These are phyloP conservation scores for Nemania serpens DNA, from an alignment of 2,329 filamentous ascomycete species.

Conservation along the genomic window DNA sequence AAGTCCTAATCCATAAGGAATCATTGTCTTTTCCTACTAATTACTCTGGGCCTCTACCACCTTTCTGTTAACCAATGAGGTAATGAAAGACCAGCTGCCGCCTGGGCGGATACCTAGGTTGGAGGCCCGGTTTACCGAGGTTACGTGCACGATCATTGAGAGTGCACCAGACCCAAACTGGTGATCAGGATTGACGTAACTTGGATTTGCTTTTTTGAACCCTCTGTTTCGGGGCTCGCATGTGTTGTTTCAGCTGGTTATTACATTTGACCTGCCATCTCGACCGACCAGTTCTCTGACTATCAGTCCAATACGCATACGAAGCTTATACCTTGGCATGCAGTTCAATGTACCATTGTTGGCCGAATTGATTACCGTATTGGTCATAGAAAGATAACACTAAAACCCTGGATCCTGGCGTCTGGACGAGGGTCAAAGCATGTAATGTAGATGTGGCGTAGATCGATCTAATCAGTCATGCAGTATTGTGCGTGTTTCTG, in stretches of 20 bases:
- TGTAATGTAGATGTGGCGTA: neutral
- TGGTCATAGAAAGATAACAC: neutral
- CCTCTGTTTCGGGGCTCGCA: slow-evolving; percentile 21
- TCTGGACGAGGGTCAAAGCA: neutral
- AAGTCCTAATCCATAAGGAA: too few relatives aligned
- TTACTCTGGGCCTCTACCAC: neutral
- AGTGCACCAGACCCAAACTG: slow-evolving; percentile 14
- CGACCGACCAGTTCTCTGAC: neutral
- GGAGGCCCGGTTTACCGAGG: slow-evolving; percentile 7
- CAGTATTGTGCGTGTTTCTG: neutral
- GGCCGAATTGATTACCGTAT: slow-evolving; percentile 1
- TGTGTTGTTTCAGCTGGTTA: slow-evolving; percentile 18
- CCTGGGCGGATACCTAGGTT: neutral
- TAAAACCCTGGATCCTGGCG: neutral
- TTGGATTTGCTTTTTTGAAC: slow-evolving; percentile 13
- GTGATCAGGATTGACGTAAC: slow-evolving; percentile 19
- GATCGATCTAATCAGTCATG: neutral
- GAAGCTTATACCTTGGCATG: neutral
- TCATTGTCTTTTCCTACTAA: too few relatives aligned
- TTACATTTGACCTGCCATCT: slow-evolving; percentile 9
- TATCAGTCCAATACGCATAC: too few relatives aligned
- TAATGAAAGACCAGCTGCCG: neutral
- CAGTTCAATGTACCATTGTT: neutral
- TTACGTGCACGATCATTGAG: neutral
- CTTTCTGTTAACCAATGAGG: too few relatives aligned